Conservation (phyloP, 805 yeast species). For the Kodamaea leandrae region DNA sequence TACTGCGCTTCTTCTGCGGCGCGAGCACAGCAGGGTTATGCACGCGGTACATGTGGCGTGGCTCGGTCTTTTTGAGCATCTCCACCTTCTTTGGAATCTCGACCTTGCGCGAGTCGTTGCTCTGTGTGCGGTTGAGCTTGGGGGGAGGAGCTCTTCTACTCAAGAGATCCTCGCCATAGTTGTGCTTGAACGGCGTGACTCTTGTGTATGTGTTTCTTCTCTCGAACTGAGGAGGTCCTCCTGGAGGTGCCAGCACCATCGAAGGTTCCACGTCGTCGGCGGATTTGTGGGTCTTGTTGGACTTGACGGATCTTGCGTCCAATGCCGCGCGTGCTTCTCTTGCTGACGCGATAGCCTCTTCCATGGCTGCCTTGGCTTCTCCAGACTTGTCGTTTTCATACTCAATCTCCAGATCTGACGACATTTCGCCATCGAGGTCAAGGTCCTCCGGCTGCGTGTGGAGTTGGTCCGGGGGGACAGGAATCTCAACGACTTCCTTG, state of each 20-base stretch:
- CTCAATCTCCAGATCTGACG: not conserved
- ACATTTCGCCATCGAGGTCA: not conserved
- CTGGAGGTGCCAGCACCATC: conserved; percentile 12
- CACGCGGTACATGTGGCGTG: not conserved
- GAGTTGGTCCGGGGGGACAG: not conserved
- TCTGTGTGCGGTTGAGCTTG: conserved; percentile 11
- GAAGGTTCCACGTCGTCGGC: not conserved
- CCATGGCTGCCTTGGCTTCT: conserved; percentile 4
- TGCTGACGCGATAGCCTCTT: conserved; percentile 5
- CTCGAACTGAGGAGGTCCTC: conserved; percentile 4
- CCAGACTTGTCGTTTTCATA: not conserved
- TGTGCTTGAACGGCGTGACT: conserved; percentile 22
- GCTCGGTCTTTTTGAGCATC: not conserved
- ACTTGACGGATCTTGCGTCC: not conserved
- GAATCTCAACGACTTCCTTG: not conserved
- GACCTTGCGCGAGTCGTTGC: not conserved
- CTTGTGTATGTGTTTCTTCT: conserved; percentile 21
- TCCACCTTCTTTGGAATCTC: not conserved
- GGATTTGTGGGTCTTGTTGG: not conserved
- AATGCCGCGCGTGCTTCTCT: conserved; percentile 2
- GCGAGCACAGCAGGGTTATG: not conserved
- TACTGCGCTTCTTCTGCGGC: not conserved
- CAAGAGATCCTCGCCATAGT: not conserved
- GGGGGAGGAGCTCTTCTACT: conserved; percentile 13
- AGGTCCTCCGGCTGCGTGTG: not conserved